Evolutionary conservation across 2,329 filamentous ascomycete species (phyloP), one percentile per base, ranked within the genome.

Genomic region (Xylariomycetidae sp.): DNA sequence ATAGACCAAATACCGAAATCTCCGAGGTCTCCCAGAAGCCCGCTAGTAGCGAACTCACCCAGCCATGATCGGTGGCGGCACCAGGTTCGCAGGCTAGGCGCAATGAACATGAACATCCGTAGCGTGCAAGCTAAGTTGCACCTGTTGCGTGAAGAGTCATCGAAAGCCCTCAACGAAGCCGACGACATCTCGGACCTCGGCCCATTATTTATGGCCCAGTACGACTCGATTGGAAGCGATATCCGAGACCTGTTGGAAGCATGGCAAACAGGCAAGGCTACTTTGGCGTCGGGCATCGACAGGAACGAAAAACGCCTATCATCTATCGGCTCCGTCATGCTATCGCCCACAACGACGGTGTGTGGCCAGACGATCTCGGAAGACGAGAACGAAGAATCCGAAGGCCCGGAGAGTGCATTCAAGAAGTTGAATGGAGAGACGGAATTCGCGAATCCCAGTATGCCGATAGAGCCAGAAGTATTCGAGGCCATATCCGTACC

Each of bases 41-140:
- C n/a, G n/a, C n/a, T n/a, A n/a, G n/a, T n/a, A n/a, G n/a, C n/a
- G n/a, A 50, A 82, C 17, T 82, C 82, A 2, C 85, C 88, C 2
- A 75, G 76, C n/a, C 81, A 82, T 33, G 88, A 95, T 52, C 79
- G 86, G 39, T 81, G 90, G 68, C 82, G 89, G 36, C 81, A 83
- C 34, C 90, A 95, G 56, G 74, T 95, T 37, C 82, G 87, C 39
- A 90, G 94, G 54, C 76, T 98, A 25, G 87, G 85, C 52, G 85
- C 84, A 1, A 70, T 98, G 20, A 95, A 88, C 0, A 85, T 88
- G 35, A 89, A 88, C 12, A 94, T 96, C 40, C 81, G 89, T 18
- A 85, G 86, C 9, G 70, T 98, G 30, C 90, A 96, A 60, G 92
- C 92, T 22, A 98, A 96, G 59, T 79, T 98, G 65, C 88, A 93